Percentiles rank a stretch among this genome's conserved stretches.
Evolutionary conservation across 441 rosid species (phyloP).

Genomic region (Erodium moschatum): DNA sequence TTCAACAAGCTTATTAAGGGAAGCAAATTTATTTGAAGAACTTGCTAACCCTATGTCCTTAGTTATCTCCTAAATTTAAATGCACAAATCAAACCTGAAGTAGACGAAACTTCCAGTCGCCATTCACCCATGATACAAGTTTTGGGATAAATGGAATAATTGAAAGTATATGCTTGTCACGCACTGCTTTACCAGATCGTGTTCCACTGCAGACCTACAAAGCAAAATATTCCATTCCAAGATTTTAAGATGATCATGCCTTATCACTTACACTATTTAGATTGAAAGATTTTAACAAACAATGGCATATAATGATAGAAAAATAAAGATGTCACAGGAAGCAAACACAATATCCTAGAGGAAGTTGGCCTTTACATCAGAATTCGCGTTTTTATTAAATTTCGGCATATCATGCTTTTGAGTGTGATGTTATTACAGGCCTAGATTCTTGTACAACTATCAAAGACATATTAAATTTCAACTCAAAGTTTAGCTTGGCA

Average conservation of each 20-base stretch:
- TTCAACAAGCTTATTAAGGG: constrained; percentile 10
- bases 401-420: no score
- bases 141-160: constrained; percentile 62
- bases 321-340: not conserved
- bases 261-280: not conserved
- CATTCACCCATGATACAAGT: constrained; percentile 39
- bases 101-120: constrained; percentile 49
- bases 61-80: constrained; percentile 18
- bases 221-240: constrained; percentile 15
- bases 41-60: constrained; percentile 4
- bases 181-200: constrained; percentile 33
- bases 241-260: constrained; percentile 13
- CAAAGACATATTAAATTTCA: not conserved
- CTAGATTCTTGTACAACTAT: not conserved
- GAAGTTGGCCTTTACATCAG: not conserved
- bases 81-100: constrained; percentile 51
- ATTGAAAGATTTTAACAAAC: not conserved
- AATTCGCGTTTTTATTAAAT: not conserved
- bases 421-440: no score
- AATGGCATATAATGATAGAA: no score
- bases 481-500: not conserved
- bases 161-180: constrained; percentile 40
- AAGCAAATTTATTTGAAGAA: constrained; percentile 8
- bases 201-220: constrained; percentile 37
- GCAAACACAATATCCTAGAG: not conserved